These are phyloP conservation scores for Tricholoma matsutake DNA, from an alignment of 768 basidiomycete species.

Conservation along the genomic window DNA sequence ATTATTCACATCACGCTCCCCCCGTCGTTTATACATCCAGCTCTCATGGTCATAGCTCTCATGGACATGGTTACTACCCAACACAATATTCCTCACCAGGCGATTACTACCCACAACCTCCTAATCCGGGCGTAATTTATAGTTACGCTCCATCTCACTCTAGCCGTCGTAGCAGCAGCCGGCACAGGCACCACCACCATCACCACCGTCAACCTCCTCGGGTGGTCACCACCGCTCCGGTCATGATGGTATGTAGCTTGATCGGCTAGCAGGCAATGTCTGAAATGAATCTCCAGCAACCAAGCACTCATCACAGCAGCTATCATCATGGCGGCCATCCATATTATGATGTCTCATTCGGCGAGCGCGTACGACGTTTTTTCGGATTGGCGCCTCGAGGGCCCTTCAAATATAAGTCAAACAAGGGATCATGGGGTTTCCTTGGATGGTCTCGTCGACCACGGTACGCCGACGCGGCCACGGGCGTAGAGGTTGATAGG, in stretches of 20 bases:
- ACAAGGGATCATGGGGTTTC: slow-evolving; percentile 51
- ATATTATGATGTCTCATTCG: slow-evolving; percentile 32
- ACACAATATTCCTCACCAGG: slow-evolving; percentile 9
- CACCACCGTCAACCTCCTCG: slow-evolving; percentile 21
- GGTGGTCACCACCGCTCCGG: slow-evolving; percentile 21
- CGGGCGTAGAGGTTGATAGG: slow-evolving; percentile 52
- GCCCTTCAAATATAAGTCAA: slow-evolving; percentile 41
- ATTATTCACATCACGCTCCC: slow-evolving; percentile 19
- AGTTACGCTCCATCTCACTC: slow-evolving; percentile 15
- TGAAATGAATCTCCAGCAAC: slow-evolving; percentile 21
- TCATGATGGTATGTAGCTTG: slow-evolving; percentile 25
- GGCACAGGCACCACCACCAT: slow-evolving; percentile 24
- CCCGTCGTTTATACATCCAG: slow-evolving; percentile 33
- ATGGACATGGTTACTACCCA: slow-evolving; percentile 10
- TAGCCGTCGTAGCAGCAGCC: slow-evolving; percentile 19
- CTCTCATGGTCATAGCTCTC: slow-evolving; percentile 17
- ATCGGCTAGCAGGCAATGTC: neutral
- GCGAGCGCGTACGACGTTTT: slow-evolving; percentile 49
- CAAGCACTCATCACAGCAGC: slow-evolving; percentile 18
- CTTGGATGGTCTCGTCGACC: slow-evolving; percentile 49
- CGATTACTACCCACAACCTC: slow-evolving; percentile 12
- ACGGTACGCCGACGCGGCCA: slow-evolving; percentile 46
- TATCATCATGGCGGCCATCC: slow-evolving; percentile 16
- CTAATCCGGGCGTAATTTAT: slow-evolving; percentile 8
- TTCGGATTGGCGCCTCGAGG: slow-evolving; percentile 45